Evolutionary conservation across 2,329 filamentous ascomycete genomes (phyloP), one percentile per base, ranked within the genome.

Genomic region (Colletotrichum phormii): DNA sequence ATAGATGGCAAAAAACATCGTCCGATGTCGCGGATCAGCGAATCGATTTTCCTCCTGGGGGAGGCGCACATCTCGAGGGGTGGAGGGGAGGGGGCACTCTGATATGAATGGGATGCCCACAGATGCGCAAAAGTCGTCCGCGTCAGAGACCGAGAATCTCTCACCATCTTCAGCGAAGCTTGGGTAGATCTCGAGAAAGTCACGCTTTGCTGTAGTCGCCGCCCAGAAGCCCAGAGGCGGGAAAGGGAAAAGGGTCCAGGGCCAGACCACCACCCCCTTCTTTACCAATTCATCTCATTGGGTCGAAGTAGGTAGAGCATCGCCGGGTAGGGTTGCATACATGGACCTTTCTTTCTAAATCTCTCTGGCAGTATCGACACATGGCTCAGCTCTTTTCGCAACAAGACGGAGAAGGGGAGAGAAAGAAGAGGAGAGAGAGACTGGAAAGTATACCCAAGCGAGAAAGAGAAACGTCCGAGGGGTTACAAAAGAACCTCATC

Each of bases 291-390:
- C 64, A 60, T 33, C 60, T 64, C 65, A 61, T 69, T 61, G 60
- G 64, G 54, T 55, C 33, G n/a, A 42, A 64, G 6, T 53, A 59
- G 49, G 33, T n/a, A 51, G 53, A 37, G 54, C 42, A 49, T 31
- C 46, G 46, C 70, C 54, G 59, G 22, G 70, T 72, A 64, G 65
- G 70, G 70, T 72, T 70, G 54, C 70, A 72, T 72, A 63, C 70
- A 70, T 70, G 46, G 22, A 59, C 65, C 46, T 35, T 26, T 37
- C 53, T 49, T 15, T 42, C 37, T 42, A 42, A 13, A n/a, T 35
- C 33, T 31, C 53, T 49, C 6, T 49, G 42, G 18, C 42, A 49
- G 46, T 42, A 53, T 64, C 26, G 46, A 70, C 15, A 49, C 42
- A 49, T n/a, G 18, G 26, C 8, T 54, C 22, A 53, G 65, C 53